A percentile compares a stretch with the other conserved stretches of the same genome.
Conservation (phyloP, 2,329 filamentous ascomycete species). For the Phialemonium atrogriseum region DNA sequence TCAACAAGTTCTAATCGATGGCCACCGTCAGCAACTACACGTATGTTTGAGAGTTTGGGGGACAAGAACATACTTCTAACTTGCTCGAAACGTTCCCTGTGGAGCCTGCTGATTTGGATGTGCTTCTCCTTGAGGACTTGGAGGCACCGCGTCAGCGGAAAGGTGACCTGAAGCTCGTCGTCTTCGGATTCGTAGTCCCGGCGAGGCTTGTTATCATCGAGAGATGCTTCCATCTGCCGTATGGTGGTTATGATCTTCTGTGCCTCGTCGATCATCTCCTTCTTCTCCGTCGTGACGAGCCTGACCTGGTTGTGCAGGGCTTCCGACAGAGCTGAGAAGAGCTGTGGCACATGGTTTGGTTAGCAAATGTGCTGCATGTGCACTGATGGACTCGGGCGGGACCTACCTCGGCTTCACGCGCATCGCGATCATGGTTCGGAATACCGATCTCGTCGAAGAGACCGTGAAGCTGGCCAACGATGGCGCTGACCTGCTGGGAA, state of each 20-base stretch:
- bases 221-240: slow-evolving; percentile 84
- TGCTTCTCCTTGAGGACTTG: slow-evolving; percentile 80
- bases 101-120: slow-evolving; percentile 66
- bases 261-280: slow-evolving; percentile 82
- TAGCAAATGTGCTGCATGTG: slow-evolving; percentile 5
- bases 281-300: slow-evolving; percentile 79
- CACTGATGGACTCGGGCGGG: slow-evolving; percentile 4
- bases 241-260: slow-evolving; percentile 78
- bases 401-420: slow-evolving; percentile 78
- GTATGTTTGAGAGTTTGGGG: background rate
- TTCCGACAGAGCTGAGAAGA: slow-evolving; percentile 86
- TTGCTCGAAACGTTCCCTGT: slow-evolving; percentile 89
- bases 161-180: slow-evolving; percentile 68
- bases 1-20: slow-evolving; percentile 69
- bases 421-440: slow-evolving; percentile 84
- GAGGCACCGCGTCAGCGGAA: slow-evolving; percentile 74
- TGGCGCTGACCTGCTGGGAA: slow-evolving; percentile 89
- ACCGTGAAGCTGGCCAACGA: slow-evolving; percentile 85
- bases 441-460: slow-evolving; percentile 98
- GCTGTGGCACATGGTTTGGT: slow-evolving; percentile 38
- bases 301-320: slow-evolving; percentile 86
- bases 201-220: slow-evolving; percentile 65
- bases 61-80: slow-evolving; percentile 65
- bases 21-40: too few relatives aligned
- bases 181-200: slow-evolving; percentile 53